Base-by-base conservation (phyloP, 352 stramenopile genomes). In the Globisporangium heterothallicum region DNA sequence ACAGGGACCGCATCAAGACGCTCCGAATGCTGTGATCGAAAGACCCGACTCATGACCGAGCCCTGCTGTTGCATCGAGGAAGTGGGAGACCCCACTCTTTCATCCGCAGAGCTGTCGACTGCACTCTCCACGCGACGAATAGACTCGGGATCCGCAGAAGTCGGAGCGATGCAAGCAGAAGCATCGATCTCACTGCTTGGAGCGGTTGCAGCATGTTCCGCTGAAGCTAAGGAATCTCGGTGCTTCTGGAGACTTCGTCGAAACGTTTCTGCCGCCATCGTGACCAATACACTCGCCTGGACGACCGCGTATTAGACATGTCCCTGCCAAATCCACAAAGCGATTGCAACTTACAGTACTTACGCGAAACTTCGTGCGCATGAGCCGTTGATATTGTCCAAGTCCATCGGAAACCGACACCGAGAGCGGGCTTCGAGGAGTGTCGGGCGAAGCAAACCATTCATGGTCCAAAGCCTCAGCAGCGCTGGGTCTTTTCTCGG, bases 361-460 rank as follows among this genome's bases (percentile, higher is more conserved):
- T 62, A 84, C 73, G 24, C 78, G 63, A 43, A 89, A 89, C 50
- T 86, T 86, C 38, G 68, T 71, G 22, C 67, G 69, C 78, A 89
- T 89, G 34, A 66, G 46, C 12, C 63, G 59, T 26, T 83, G 67
- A 49, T 89, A 89, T 53, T 72, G 54, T 9, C 60, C 60, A 18
- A 89, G 72, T 2, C 70, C 70, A 2, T 83, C 69, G 3, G 53
- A 70, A 22, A 78, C 53, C 0, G 74, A 85, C 19, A 71, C 64
- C 2, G 72, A 67, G 12, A 89, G 63, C 38, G 78, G 74, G 21
- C 64, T 30, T 1, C 67, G 73, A 14, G 78, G 73, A 2, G 74
- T 84, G 32, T 72, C 63, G 4, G 59, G 49, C 3, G 63, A 66
- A 18, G 49, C 53, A 44, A 88, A 84, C 78, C 78, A 88, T 18